A percentile compares a stretch with the other conserved stretches of the same genome.
Evolutionary conservation across 2,329 filamentous ascomycete species (phyloP).

Genomic region (Aspergillus fischeri): DNA sequence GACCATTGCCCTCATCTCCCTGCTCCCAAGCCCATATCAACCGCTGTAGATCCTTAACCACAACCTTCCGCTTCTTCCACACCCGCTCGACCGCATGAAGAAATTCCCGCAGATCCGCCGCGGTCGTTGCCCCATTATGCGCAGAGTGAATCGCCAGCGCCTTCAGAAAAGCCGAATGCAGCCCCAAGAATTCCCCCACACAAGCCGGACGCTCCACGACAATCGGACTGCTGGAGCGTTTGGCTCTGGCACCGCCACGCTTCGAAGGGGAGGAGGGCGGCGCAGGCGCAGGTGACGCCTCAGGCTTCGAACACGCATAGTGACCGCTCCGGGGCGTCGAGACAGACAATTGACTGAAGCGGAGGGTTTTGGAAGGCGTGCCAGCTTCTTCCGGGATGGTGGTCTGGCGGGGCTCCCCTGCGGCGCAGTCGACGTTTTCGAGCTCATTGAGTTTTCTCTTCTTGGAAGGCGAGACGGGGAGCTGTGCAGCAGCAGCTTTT

Average conservation of each 20-base stretch:
- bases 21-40: constrained; percentile 60
- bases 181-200: constrained; percentile 53
- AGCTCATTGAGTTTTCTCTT: constrained; percentile 37
- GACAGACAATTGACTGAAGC: constrained; percentile 29
- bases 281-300: background rate
- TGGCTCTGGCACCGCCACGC: constrained; percentile 7
- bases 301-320: constrained; percentile 16
- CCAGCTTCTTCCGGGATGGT: constrained; percentile 13
- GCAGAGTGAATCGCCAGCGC: constrained; percentile 65
- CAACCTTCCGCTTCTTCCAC: constrained; percentile 69
- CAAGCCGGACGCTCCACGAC: constrained; percentile 19
- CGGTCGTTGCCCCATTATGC: constrained; percentile 60
- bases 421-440: constrained; percentile 28
- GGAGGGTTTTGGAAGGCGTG: constrained; percentile 33
- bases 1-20: constrained; percentile 15
- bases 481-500: constrained; percentile 23
- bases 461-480: constrained; percentile 35
- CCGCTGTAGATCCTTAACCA: constrained; percentile 61
- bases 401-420: constrained; percentile 3
- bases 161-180: constrained; percentile 65
- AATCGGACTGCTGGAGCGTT: constrained; percentile 19
- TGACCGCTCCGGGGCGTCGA: constrained; percentile 30
- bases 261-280: constrained; percentile 27
- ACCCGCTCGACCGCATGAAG: constrained; percentile 60
- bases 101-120: constrained; percentile 61